A percentile compares a stretch with the other conserved stretches of the same genome.
phyloP scores from a whole-genome alignment of 345 rosid genomes.

The Sisymbrium altissimum region DNA sequence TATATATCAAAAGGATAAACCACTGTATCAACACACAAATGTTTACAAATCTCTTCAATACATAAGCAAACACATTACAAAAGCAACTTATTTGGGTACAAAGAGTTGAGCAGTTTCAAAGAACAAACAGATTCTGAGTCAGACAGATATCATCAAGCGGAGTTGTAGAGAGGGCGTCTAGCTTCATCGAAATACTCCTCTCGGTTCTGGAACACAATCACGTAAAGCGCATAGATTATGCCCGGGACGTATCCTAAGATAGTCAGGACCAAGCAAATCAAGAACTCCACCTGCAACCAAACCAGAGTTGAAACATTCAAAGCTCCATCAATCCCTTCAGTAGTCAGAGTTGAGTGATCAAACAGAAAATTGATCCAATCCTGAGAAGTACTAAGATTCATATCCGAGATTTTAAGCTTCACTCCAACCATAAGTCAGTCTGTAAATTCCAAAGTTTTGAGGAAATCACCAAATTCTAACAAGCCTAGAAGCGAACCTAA shows the following conservation, averaged over 20 bases:
- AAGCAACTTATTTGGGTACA: constrained; percentile 21
- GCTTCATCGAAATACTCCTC: constrained; percentile 79
- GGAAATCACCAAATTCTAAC: too few relatives aligned
- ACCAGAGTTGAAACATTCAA: not conserved
- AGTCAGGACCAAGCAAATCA: constrained; percentile 72
- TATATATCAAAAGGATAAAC: not conserved
- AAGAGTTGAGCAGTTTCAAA: not conserved
- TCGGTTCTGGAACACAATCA: constrained; percentile 73
- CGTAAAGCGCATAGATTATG: constrained; percentile 86
- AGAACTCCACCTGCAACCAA: constrained; percentile 68
- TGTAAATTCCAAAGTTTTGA: too few relatives aligned
- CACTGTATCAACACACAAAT: not conserved
- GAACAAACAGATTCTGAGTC: not conserved
- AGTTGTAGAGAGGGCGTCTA: constrained; percentile 72
- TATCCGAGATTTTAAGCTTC: too few relatives aligned
- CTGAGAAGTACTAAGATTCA: too few relatives aligned
- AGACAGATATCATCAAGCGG: constrained; percentile 17
- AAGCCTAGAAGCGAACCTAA: not conserved
- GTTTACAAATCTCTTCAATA: not conserved
- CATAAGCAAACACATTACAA: constrained; percentile 7
- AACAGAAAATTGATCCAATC: too few relatives aligned
- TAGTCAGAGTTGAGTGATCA: not conserved
- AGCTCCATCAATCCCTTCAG: not conserved
- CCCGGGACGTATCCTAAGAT: constrained; percentile 89
- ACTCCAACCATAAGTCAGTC: too few relatives aligned